Evolutionary conservation across 352 stramenopile genomes (phyloP).

Genomic region (Pythium vanterpoolii): DNA sequence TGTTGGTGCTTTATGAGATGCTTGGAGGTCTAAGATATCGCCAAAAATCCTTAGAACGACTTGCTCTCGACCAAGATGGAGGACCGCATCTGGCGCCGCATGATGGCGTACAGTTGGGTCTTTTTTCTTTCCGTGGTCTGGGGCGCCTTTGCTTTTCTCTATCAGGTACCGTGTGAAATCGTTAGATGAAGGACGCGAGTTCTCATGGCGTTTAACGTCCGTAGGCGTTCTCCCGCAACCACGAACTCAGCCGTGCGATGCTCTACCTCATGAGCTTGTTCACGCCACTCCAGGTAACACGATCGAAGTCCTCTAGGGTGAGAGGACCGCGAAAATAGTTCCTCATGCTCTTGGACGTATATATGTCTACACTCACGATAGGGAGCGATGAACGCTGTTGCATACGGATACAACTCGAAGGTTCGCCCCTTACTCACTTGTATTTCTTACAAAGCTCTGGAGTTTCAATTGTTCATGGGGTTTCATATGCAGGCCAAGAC

Average conservation of each 20-base stretch:
- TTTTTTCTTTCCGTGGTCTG: conserved; percentile 54
- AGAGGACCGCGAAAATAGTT: not conserved
- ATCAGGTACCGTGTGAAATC: no score
- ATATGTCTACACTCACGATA: conserved; percentile 14
- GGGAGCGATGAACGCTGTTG: conserved; percentile 55
- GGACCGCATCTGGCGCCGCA: conserved; percentile 57
- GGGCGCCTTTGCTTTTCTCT: conserved; percentile 38
- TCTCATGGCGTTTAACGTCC: no score
- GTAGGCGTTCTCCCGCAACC: conserved; percentile 35
- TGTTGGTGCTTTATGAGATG: not conserved
- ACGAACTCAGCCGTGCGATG: conserved; percentile 44
- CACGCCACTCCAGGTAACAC: conserved; percentile 54
- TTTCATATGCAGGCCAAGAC: not conserved
- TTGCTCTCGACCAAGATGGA: conserved; percentile 64
- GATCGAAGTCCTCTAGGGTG: no score
- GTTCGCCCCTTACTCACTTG: conserved; percentile 21
- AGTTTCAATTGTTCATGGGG: not conserved
- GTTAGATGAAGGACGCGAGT: not conserved
- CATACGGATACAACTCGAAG: conserved; percentile 64
- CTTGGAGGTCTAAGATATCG: no score
- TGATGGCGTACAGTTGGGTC: conserved; percentile 62
- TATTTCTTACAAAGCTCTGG: not conserved
- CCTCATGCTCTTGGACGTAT: not conserved
- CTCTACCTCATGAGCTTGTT: conserved; percentile 71
- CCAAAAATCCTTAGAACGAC: conserved; percentile 39